Evolutionary conservation across 1,284 basidiomycete genomes (phyloP).

Genomic region (Malassezia furfur): DNA sequence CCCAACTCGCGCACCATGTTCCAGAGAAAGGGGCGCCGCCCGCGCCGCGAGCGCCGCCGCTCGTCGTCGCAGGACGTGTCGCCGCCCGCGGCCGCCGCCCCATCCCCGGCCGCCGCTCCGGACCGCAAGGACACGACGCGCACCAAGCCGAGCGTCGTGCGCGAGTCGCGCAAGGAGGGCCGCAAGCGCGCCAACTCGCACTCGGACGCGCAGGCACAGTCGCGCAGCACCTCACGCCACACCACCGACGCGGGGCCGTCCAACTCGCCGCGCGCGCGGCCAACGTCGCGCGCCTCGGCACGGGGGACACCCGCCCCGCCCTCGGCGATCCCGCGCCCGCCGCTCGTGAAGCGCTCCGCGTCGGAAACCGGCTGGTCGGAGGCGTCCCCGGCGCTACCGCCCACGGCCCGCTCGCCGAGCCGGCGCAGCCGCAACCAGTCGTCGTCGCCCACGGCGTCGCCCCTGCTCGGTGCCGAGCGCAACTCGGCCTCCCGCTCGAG

Average conservation of each 20-base stretch:
- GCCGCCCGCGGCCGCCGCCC: background rate
- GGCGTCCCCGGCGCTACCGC: background rate
- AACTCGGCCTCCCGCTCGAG: background rate
- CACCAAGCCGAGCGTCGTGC: background rate
- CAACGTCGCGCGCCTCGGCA: background rate
- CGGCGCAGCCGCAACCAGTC: background rate
- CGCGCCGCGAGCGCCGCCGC: background rate
- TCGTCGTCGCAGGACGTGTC: background rate
- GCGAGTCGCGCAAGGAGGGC: background rate
- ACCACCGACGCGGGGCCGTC: background rate
- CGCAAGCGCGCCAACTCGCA: conserved; percentile 5
- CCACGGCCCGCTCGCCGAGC: background rate
- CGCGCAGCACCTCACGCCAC: background rate
- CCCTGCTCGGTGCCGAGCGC: background rate
- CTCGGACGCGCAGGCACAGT: background rate
- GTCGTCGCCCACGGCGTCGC: background rate
- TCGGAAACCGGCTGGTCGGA: background rate
- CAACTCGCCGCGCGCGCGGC: background rate
- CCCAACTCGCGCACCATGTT: background rate
- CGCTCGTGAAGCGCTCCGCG: background rate
- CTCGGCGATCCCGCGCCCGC: background rate
- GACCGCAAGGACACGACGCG: background rate
- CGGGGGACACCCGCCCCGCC: background rate
- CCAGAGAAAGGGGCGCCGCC: background rate
- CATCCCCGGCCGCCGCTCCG: background rate